These are phyloP conservation scores for Plantago major DNA, from an alignment of 257 asterid genomes.

Conservation along the genomic window DNA sequence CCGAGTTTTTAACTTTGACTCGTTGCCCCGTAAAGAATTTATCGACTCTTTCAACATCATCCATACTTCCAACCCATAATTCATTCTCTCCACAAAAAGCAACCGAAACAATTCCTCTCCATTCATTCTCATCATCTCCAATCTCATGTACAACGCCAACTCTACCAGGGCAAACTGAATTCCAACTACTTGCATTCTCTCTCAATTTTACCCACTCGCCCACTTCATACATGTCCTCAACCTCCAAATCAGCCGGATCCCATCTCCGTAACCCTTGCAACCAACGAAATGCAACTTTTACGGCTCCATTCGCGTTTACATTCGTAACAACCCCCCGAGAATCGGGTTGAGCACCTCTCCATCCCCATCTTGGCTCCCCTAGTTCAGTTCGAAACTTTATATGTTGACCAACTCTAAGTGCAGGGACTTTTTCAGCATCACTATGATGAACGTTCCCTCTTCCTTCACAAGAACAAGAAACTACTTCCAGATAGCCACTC, in stretches of 20 bases:
- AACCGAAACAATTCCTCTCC: conserved; percentile 56
- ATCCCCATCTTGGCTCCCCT: conserved; percentile 95
- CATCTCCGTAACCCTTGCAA: conserved; percentile 78
- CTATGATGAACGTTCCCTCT: conserved; percentile 63
- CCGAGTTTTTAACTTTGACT: conserved; percentile 49
- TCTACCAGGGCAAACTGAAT: conserved; percentile 69
- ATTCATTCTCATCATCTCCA: conserved; percentile 58
- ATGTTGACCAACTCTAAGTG: conserved; percentile 78
- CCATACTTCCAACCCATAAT: conserved; percentile 58
- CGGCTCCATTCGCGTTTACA: conserved; percentile 86
- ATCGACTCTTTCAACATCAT: conserved; percentile 44
- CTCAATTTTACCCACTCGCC: conserved; percentile 87
- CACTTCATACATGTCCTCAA: conserved; percentile 65
- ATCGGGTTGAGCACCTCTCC: conserved; percentile 76
- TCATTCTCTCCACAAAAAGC: conserved; percentile 95
- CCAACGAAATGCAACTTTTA: conserved; percentile 65
- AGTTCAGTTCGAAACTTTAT: conserved; percentile 67
- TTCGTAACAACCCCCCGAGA: conserved; percentile 73
- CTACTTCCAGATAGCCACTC: conserved; percentile 80
- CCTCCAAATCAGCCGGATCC: conserved; percentile 84
- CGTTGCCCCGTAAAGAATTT: conserved; percentile 63
- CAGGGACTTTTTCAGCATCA: conserved; percentile 88
- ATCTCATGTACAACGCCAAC: conserved; percentile 89
- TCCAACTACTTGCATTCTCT: conserved; percentile 57
- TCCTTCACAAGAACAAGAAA: conserved; percentile 92